Conservation (phyloP, 805 yeast genomes). For the Nakazawaea wyomingensis region DNA sequence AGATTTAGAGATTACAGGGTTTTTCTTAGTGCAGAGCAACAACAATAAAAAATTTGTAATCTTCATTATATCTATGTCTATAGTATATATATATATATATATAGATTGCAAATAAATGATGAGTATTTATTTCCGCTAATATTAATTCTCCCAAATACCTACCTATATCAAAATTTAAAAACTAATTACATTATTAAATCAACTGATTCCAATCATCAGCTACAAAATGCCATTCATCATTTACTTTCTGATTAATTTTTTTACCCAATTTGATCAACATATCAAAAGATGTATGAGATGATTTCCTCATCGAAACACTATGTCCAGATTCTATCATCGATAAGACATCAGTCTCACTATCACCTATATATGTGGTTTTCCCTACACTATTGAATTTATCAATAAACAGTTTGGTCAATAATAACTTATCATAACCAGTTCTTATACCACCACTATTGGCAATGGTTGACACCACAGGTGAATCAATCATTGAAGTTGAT, state of each 20-base stretch:
- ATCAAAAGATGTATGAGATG: not conserved
- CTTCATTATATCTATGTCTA: no score
- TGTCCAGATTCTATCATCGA: slow-evolving; percentile 40
- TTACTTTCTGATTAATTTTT: not conserved
- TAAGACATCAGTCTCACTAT: slow-evolving; percentile 54
- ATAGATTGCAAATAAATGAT: no score
- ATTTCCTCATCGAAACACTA: slow-evolving; percentile 42
- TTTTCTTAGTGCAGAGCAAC: no score
- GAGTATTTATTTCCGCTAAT: no score
- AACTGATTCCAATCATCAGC: slow-evolving; percentile 19
- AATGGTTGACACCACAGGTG: not conserved
- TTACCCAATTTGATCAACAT: slow-evolving; percentile 2
- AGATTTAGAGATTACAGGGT: no score
- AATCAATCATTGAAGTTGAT: no score
- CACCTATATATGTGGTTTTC: slow-evolving; percentile 48
- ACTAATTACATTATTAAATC: slow-evolving; percentile 15
- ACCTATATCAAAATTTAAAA: no score
- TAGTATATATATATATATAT: no score
- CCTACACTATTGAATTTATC: slow-evolving; percentile 15
- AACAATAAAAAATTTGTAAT: no score
- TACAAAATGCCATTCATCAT: slow-evolving; percentile 5
- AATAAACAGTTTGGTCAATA: slow-evolving; percentile 18
- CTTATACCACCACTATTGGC: slow-evolving; percentile 25
- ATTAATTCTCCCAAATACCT: no score
- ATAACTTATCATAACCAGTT: slow-evolving; percentile 51